phyloP scores from a whole-genome alignment of 2,329 filamentous ascomycete species.

The Stemphylium beticola region DNA sequence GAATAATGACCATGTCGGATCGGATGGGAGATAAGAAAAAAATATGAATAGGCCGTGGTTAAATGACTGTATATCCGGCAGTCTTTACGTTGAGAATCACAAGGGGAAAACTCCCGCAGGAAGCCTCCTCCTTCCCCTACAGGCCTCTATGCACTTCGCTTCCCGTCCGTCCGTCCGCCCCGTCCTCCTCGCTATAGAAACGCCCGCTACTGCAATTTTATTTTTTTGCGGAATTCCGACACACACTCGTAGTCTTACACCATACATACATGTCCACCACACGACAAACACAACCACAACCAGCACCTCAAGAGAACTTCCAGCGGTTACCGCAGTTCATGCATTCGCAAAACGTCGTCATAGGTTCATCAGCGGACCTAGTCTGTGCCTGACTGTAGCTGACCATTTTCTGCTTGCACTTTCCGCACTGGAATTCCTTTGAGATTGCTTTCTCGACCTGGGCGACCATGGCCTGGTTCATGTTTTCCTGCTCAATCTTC shows the following conservation, averaged over 20 bases:
- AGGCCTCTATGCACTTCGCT: too few relatives aligned
- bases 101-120: too few relatives aligned
- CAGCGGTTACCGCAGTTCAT: constrained; percentile 59
- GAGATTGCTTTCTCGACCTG: constrained; percentile 90
- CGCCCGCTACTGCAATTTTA: constrained; percentile 8
- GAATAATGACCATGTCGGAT: too few relatives aligned
- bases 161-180: background rate
- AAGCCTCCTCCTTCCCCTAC: too few relatives aligned
- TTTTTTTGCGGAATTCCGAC: background rate
- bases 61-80: too few relatives aligned
- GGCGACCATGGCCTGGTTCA: constrained; percentile 95
- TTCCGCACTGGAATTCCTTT: constrained; percentile 84
- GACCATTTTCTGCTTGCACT: constrained; percentile 92
- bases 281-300: background rate
- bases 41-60: too few relatives aligned
- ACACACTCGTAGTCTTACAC: constrained; percentile 6
- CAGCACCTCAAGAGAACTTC: constrained; percentile 50
- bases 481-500: constrained; percentile 85
- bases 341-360: constrained; percentile 64
- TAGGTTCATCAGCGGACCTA: constrained; percentile 89
- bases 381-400: constrained; percentile 97
- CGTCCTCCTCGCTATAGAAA: background rate
- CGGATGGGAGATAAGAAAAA: too few relatives aligned
- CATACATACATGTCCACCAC: background rate
- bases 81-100: too few relatives aligned